Evolutionary conservation across 352 stramenopile genomes (phyloP), one percentile per base, ranked within the genome.

Genomic region (Phytopythium boreale): DNA sequence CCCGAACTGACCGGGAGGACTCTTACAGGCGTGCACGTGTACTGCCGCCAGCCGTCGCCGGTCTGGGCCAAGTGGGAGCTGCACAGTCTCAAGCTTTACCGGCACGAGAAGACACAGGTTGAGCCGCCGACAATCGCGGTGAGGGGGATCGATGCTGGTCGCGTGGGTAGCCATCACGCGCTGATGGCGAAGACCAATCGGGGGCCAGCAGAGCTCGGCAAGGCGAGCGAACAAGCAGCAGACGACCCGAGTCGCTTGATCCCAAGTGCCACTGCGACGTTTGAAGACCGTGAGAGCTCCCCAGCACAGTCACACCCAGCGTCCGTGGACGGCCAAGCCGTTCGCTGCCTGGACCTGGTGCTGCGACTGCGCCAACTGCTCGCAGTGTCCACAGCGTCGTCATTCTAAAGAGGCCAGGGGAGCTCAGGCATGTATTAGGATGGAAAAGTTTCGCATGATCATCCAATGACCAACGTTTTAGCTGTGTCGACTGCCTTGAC

Each of bases 21-120:
- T 0, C 61, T 88, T n/a, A 76, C 80, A 61, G 67, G 65, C 27
- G 65, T 90, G 4, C 71, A 65, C 24, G 69, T 92, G 27, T 88
- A 88, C 43, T 59, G 89, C 19, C 80, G 75, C 9, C 84, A 92
- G 61, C 77, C 78, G 11, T 90, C 78, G 1, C 66, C 75, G 2
- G 47, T 87, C 1, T 92, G 84, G 74, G 72, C 86, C 17, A 80
- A 72, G 15, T 89, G 75, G 66, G 78, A 88, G 51, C 63, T 90
- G 14, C 77, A 82, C 26, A 62, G 79, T 0, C 50, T 90, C 36
- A 88, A 86, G 60, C 26, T 89, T 4, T 87, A 59, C 15, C 37
- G 14, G 8, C 43, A 62, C 19, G 31, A 59, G 26, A 37, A 20
- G 49, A 2, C 26, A 14, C 0, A 4, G 4, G 2, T 1, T 8